Percentiles rank a stretch among this genome's conserved stretches.
Conservation (phyloP, 495 filamentous ascomycete species). For the Extremus antarcticus region DNA sequence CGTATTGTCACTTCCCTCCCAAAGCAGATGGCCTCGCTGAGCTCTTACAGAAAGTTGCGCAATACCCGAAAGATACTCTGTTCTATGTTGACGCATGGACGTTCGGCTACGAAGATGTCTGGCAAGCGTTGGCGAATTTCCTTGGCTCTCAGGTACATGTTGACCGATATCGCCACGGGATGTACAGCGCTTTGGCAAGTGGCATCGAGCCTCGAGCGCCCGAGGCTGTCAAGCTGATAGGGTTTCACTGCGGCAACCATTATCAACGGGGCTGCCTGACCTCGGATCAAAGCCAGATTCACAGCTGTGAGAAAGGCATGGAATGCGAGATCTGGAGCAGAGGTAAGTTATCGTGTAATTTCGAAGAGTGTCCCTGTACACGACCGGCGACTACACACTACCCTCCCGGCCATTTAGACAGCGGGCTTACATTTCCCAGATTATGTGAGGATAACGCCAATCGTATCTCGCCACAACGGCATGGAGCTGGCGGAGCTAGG, state of each 20-base stretch:
- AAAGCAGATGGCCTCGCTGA: slow-evolving; percentile 67
- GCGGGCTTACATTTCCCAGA: too few species aligned
- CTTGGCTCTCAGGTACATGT: slow-evolving; percentile 68
- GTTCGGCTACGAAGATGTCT: slow-evolving; percentile 84
- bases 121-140: slow-evolving; percentile 65
- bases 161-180: slow-evolving; percentile 62
- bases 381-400: too few species aligned
- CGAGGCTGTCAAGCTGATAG: slow-evolving; percentile 59
- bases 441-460: slow-evolving; percentile 67
- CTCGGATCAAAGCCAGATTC: slow-evolving; percentile 55
- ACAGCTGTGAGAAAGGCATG: slow-evolving; percentile 73
- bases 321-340: slow-evolving; percentile 47
- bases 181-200: slow-evolving; percentile 56
- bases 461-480: slow-evolving; percentile 51
- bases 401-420: too few species aligned
- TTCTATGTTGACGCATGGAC: slow-evolving; percentile 91
- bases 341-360: slow-evolving; percentile 7
- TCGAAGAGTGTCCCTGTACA: too few species aligned
- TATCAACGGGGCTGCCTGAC: slow-evolving; percentile 62
- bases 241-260: slow-evolving; percentile 66
- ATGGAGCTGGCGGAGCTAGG: slow-evolving; percentile 60
- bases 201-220: slow-evolving; percentile 23
- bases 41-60: slow-evolving; percentile 54
- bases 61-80: slow-evolving; percentile 62
- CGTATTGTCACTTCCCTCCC: slow-evolving; percentile 42